Percentiles rank a stretch among this genome's conserved stretches.
These are phyloP conservation scores for Penicillium bovifimosum DNA, from an alignment of 495 filamentous ascomycete species.

Conservation along the genomic window DNA sequence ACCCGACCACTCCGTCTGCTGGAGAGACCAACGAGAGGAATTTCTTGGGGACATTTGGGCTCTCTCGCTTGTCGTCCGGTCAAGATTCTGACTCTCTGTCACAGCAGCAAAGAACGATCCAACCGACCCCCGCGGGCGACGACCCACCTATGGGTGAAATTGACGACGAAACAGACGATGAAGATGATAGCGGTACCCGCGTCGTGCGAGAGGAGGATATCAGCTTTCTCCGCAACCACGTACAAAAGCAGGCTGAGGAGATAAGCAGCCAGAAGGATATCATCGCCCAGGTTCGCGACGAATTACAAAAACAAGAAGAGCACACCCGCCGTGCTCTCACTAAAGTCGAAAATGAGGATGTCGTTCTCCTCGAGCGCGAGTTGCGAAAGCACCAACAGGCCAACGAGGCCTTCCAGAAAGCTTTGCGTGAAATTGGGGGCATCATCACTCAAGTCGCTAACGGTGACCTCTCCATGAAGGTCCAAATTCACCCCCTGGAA, in stretches of 20 bases:
- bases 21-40: constrained; percentile 43
- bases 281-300: constrained; percentile 62
- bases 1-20: constrained; percentile 48
- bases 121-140: constrained; percentile 23
- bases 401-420: constrained; percentile 98
- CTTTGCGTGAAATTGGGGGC: constrained; percentile 90
- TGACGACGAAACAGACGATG: constrained; percentile 39
- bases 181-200: constrained; percentile 37
- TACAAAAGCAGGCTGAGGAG: constrained; percentile 72
- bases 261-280: constrained; percentile 69
- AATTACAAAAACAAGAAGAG: constrained; percentile 57
- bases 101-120: constrained; percentile 38
- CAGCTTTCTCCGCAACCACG: constrained; percentile 64
- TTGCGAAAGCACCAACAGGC: constrained; percentile 95
- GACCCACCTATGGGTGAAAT: constrained; percentile 29
- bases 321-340: constrained; percentile 51
- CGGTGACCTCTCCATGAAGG: constrained; percentile 96
- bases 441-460: constrained; percentile 95
- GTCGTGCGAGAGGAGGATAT: constrained; percentile 64
- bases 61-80: constrained; percentile 35
- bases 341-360: constrained; percentile 58
- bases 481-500: constrained; percentile 90
- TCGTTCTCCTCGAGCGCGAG: constrained; percentile 75
- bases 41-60: constrained; percentile 38
- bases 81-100: constrained; percentile 36